Evolutionary conservation across 495 filamentous ascomycete species (phyloP).

Genomic region (Sporormia fimetaria): DNA sequence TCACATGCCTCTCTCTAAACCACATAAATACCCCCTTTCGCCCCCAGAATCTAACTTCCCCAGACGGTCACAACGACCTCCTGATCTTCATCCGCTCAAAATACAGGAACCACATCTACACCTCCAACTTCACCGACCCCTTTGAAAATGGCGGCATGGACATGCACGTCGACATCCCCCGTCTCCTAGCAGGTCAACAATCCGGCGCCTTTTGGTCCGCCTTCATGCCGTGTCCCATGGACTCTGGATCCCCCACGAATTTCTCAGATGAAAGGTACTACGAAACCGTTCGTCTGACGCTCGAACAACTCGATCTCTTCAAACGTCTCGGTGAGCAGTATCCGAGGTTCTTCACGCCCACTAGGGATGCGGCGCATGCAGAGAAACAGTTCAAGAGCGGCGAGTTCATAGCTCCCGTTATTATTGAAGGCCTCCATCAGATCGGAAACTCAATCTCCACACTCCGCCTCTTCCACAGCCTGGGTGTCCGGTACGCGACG

Average conservation of each 20-base stretch:
- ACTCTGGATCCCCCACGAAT: conserved; percentile 53
- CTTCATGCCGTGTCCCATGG: conserved; percentile 58
- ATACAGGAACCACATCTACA: conserved; percentile 70
- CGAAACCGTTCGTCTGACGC: conserved; percentile 52
- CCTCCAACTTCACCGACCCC: conserved; percentile 53
- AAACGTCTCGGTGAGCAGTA: conserved; percentile 55
- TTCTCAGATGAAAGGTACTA: conserved; percentile 64
- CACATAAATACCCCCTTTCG: conserved; percentile 1
- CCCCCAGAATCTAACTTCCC: conserved; percentile 3
- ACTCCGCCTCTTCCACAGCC: conserved; percentile 57
- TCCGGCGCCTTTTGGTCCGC: conserved; percentile 90
- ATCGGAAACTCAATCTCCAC: conserved; percentile 78
- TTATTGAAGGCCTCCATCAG: conserved; percentile 88
- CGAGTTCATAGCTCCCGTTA: conserved; percentile 58
- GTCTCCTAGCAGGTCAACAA: conserved; percentile 45
- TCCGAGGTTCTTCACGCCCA: conserved; percentile 54
- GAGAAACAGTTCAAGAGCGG: conserved; percentile 47
- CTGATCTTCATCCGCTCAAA: conserved; percentile 56
- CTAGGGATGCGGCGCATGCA: conserved; percentile 47
- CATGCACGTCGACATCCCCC: conserved; percentile 71
- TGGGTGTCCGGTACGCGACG: conserved; percentile 87
- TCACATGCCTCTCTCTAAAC: conserved; percentile 7
- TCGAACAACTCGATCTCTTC: conserved; percentile 77
- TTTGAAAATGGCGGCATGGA: conserved; percentile 55
- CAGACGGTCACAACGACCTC: conserved; percentile 90